Conservation (phyloP, 75 land plant species). For the Cunninghamia lanceolata region DNA sequence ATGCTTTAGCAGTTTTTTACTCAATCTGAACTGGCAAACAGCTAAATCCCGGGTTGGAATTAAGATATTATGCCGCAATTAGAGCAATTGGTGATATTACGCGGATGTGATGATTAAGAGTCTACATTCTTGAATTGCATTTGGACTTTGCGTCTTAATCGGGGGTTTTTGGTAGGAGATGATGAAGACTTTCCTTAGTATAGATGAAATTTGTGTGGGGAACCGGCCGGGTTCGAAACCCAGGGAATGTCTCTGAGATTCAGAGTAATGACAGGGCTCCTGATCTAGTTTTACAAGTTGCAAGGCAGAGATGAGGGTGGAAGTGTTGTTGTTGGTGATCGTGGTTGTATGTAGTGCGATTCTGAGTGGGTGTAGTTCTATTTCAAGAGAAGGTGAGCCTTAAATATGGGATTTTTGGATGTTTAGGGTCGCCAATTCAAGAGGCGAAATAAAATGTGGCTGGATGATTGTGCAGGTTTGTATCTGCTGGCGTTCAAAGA, state of each 20-base stretch:
- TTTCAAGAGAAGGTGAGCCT: constrained; percentile 6
- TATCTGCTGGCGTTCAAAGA: constrained; percentile 49
- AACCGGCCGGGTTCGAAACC: neutral
- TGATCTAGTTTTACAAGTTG: neutral
- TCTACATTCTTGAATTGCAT: neutral
- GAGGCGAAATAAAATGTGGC: neutral
- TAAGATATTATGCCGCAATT: no score
- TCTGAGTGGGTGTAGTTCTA: neutral
- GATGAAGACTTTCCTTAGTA: neutral
- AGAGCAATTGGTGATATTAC: no score
- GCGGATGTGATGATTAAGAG: neutral
- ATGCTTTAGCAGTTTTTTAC: neutral
- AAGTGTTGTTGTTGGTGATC: neutral
- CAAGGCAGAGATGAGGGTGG: neutral
- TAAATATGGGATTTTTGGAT: neutral
- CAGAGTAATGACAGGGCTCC: neutral
- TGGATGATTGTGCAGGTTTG: neutral
- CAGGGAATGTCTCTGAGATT: neutral
- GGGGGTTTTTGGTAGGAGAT: neutral
- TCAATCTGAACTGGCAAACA: no score
- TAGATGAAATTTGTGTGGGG: neutral
- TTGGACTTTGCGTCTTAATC: neutral
- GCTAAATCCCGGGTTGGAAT: no score
- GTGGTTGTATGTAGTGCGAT: neutral
- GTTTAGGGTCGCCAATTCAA: neutral